phyloP scores from a whole-genome alignment of 2,329 filamentous ascomycete species.

The Aaosphaeria arxii region DNA sequence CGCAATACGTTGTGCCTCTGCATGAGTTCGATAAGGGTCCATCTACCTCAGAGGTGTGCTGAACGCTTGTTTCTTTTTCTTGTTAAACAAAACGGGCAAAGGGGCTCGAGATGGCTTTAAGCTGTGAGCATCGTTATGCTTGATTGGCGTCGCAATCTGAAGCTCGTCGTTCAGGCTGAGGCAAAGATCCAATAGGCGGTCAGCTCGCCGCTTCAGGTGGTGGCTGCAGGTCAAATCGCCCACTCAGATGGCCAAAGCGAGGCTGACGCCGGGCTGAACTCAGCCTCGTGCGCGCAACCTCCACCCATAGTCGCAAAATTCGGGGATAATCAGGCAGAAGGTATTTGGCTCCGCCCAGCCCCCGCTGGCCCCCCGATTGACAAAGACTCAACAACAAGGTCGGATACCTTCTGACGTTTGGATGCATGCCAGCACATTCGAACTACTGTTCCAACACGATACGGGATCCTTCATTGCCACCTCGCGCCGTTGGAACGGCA shows the following conservation, averaged over 20 bases:
- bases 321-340: slow-evolving; percentile 36
- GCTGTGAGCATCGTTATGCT: slow-evolving; percentile 16
- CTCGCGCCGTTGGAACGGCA: slow-evolving; percentile 23
- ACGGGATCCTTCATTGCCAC: slow-evolving; percentile 12
- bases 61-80: slow-evolving; percentile 29
- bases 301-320: slow-evolving; percentile 25
- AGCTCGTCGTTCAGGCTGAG: slow-evolving; percentile 24
- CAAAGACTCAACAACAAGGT: slow-evolving; percentile 18
- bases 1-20: too few species aligned
- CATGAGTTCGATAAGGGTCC: neutral
- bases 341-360: slow-evolving; percentile 27
- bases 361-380: slow-evolving; percentile 27
- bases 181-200: slow-evolving; percentile 30
- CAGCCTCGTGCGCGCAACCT: slow-evolving; percentile 31
- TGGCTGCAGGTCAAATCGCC: slow-evolving; percentile 33
- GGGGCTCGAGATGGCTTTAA: slow-evolving; percentile 9
- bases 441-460: slow-evolving; percentile 12
- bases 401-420: slow-evolving; percentile 5
- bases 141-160: slow-evolving; percentile 27
- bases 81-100: slow-evolving; percentile 23
- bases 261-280: slow-evolving; percentile 36
- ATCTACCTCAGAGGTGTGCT: slow-evolving; percentile 30
- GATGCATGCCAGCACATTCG: slow-evolving; percentile 1
- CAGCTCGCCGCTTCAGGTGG: slow-evolving; percentile 33
- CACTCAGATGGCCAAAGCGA: slow-evolving; percentile 37